Evolutionary conservation across 345 rosid genomes (phyloP).

Genomic region (Aquilaria malaccensis): DNA sequence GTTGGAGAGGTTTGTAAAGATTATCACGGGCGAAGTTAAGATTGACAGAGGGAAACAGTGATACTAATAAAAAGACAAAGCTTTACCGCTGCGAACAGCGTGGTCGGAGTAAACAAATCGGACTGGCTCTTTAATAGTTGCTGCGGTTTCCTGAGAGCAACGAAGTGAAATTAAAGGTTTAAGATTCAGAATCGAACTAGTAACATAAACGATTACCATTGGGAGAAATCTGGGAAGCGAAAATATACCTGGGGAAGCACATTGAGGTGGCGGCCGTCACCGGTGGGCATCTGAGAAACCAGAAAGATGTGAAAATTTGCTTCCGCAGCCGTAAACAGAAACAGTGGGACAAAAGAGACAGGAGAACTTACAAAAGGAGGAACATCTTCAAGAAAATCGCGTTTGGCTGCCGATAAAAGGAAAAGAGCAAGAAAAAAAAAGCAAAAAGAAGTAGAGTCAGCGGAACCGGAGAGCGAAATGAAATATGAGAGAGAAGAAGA

Average conservation of each 20-base stretch:
- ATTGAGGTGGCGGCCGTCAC: slow-evolving; percentile 52
- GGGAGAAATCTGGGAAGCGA: not conserved
- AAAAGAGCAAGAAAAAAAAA: not conserved
- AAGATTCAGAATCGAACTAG: slow-evolving; percentile 21
- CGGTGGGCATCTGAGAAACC: slow-evolving; percentile 43
- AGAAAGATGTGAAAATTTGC: slow-evolving; percentile 1
- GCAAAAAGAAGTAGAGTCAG: not conserved
- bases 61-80: not conserved
- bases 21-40: not conserved
- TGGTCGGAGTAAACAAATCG: slow-evolving; percentile 50
- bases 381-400: slow-evolving; percentile 64
- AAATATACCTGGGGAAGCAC: slow-evolving; percentile 61
- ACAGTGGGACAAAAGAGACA: not conserved
- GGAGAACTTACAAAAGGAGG: slow-evolving; percentile 46
- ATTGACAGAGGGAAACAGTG: no score
- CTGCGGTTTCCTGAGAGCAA: slow-evolving; percentile 45
- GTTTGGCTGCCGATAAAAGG: slow-evolving; percentile 40
- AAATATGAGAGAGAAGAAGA: not conserved
- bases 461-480: slow-evolving; percentile 7
- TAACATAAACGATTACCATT: not conserved
- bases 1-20: not conserved
- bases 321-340: not conserved
- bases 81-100: not conserved
- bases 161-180: slow-evolving; percentile 5
- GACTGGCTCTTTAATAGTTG: slow-evolving; percentile 37